A percentile compares a stretch with the other conserved stretches of the same genome.
phyloP scores from a whole-genome alignment of 306 rosid species.

The Morella rubra region DNA sequence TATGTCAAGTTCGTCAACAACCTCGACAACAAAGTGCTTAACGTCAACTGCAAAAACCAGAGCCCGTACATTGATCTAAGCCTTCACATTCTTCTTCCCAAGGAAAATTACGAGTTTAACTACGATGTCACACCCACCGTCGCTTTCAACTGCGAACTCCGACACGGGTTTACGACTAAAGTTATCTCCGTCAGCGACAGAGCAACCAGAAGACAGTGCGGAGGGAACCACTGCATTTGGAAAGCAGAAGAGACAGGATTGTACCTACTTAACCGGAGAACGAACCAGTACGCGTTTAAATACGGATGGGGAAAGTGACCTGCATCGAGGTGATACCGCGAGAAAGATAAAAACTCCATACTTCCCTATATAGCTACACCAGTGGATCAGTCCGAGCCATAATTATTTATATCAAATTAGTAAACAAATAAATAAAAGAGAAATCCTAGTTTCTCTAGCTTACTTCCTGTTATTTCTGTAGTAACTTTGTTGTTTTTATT shows the following conservation, averaged over 20 bases:
- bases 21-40: slow-evolving; percentile 12
- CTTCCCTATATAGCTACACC: too few relatives aligned
- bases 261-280: background rate
- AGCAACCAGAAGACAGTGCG: background rate
- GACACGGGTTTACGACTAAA: slow-evolving; percentile 1
- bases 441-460: too few relatives aligned
- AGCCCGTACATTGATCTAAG: slow-evolving; percentile 1
- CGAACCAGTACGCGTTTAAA: background rate
- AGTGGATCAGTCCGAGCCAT: too few relatives aligned
- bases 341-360: background rate
- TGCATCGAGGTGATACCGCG: background rate
- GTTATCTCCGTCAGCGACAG: background rate
- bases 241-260: background rate
- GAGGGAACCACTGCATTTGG: slow-evolving; percentile 5
- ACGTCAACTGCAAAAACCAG: slow-evolving; percentile 4
- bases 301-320: background rate
- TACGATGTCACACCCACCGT: background rate
- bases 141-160: background rate
- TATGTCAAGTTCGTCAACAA: slow-evolving; percentile 5
- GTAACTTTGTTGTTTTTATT: too few relatives aligned
- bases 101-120: background rate
- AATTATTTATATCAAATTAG: too few relatives aligned
- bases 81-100: slow-evolving; percentile 5
- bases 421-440: too few relatives aligned
- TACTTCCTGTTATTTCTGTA: too few relatives aligned